Conservation (phyloP, 257 asterid genomes). For the Orobanche coerulescens region DNA sequence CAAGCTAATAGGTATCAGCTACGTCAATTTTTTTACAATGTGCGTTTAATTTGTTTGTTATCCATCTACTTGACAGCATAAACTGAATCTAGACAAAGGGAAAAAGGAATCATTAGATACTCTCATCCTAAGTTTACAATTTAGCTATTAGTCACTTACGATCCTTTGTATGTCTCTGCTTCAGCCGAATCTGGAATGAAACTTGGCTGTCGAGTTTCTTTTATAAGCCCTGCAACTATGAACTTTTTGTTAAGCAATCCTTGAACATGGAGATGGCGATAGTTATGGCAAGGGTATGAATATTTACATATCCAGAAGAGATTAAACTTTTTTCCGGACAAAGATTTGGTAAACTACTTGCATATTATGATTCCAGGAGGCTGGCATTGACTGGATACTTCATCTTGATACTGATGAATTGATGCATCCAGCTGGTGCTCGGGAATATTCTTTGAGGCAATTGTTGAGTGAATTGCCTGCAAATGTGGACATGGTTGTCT, state of each 20-base stretch:
- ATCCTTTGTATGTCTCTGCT: conserved; percentile 24
- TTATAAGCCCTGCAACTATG: conserved; percentile 94
- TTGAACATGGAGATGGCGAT: conserved; percentile 97
- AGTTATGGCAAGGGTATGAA: conserved; percentile 86
- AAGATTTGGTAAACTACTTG: conserved; percentile 6
- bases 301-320: conserved; percentile 3
- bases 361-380: conserved; percentile 45
- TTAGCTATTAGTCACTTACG: conserved; percentile 12
- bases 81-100: background rate
- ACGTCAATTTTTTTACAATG: conserved; percentile 7
- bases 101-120: background rate
- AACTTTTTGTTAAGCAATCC: conserved; percentile 96
- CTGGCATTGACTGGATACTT: conserved; percentile 90
- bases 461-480: conserved; percentile 74
- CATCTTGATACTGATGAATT: conserved; percentile 96
- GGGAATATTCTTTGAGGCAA: conserved; percentile 87
- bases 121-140: background rate
- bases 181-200: conserved; percentile 97
- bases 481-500: conserved; percentile 90
- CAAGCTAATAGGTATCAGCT: conserved; percentile 77
- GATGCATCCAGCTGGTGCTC: conserved; percentile 88
- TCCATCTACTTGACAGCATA: conserved; percentile 4
- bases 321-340: background rate
- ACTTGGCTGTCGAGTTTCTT: conserved; percentile 93
- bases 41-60: conserved; percentile 1